phyloP scores from a whole-genome alignment of 208 protist species.

The Leishmania aethiopica region DNA sequence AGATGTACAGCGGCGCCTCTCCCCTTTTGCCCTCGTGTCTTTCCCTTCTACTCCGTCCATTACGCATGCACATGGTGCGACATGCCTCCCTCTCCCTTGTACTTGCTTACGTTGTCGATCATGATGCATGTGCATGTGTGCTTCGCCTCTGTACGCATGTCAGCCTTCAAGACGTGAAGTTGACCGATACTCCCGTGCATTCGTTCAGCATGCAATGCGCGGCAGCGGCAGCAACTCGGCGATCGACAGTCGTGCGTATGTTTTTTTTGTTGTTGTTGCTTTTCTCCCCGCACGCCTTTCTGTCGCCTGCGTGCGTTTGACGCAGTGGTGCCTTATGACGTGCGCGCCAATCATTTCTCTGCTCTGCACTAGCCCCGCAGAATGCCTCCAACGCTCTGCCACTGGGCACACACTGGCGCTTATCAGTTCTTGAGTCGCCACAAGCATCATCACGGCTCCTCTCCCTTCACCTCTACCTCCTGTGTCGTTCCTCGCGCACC shows the following conservation, averaged over 20 bases:
- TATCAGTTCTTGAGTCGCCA: not conserved
- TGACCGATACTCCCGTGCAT: not conserved
- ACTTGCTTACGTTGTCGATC: not conserved
- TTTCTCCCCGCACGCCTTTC: not conserved
- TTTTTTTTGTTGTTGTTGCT: not conserved
- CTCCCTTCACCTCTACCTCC: not conserved
- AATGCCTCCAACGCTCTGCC: not conserved
- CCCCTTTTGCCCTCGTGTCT: not conserved
- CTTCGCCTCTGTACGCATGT: not conserved
- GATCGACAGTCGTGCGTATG: not conserved
- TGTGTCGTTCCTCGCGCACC: not conserved
- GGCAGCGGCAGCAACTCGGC: not conserved
- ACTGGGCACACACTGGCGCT: not conserved
- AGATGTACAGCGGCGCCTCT: conserved; percentile 9
- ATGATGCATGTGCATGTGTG: not conserved
- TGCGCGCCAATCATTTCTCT: not conserved
- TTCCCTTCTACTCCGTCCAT: not conserved
- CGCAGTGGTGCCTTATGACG: not conserved
- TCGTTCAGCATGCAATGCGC: not conserved
- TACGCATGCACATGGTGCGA: not conserved
- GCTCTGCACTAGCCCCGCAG: not conserved
- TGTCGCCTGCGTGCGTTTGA: not conserved
- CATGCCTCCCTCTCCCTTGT: not conserved
- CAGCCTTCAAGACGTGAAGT: not conserved
- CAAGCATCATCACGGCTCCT: not conserved